A percentile compares a stretch with the other conserved stretches of the same genome.
phyloP scores from a whole-genome alignment of 306 rosid genomes.

The Parietaria judaica region DNA sequence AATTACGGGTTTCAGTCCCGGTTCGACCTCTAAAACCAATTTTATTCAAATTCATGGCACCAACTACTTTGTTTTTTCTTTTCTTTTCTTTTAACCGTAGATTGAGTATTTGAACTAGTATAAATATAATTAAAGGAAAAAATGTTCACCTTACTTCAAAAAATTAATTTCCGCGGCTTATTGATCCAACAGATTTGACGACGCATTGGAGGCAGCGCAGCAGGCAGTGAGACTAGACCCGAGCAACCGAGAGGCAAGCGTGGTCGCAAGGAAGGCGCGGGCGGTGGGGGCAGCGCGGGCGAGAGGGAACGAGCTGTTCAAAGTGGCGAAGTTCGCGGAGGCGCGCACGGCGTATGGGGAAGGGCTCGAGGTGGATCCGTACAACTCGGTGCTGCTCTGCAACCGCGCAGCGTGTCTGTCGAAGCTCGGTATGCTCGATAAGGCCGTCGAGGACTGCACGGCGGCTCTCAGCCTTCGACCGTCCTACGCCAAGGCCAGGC shows the following conservation, averaged over 20 bases:
- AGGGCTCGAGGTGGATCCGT: conserved; percentile 69
- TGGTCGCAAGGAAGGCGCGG: conserved; percentile 42
- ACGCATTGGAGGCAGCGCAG: conserved; percentile 58
- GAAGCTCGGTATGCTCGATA: conserved; percentile 55
- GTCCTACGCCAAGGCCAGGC: conserved; percentile 65
- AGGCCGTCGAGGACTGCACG: conserved; percentile 66
- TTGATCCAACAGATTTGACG: conserved; percentile 44
- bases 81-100: too few species aligned
- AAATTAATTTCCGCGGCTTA: too few species aligned
- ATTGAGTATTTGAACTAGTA: too few species aligned
- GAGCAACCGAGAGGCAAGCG: conserved; percentile 44
- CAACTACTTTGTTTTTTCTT: too few species aligned
- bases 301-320: conserved; percentile 68
- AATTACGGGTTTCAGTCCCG: too few species aligned
- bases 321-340: conserved; percentile 57
- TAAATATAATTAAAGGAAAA: too few species aligned
- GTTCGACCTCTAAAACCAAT: too few species aligned
- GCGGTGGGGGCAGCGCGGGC: conserved; percentile 45
- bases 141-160: too few species aligned
- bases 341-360: conserved; percentile 62
- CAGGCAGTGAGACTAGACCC: conserved; percentile 54
- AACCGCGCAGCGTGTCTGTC: conserved; percentile 74
- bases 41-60: too few species aligned
- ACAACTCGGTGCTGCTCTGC: conserved; percentile 59
- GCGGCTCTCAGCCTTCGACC: conserved; percentile 61